Percentiles rank a stretch among this genome's conserved stretches.
Conservation (phyloP, 345 rosid genomes). For the Eucalyptus sp. region DNA sequence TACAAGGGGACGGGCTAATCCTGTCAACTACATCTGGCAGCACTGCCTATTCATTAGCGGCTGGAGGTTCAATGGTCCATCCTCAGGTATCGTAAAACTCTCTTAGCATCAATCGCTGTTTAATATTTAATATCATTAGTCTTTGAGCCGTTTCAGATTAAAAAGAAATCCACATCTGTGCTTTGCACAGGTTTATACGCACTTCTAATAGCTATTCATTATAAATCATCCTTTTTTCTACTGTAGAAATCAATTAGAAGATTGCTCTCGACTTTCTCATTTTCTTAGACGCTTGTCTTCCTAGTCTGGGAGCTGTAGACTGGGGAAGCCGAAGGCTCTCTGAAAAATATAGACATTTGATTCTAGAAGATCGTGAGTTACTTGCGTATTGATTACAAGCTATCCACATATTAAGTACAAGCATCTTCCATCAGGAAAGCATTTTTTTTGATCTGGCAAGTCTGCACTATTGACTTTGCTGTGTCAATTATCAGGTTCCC, state of each 20-base stretch:
- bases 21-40: slow-evolving; percentile 96
- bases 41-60: slow-evolving; percentile 98
- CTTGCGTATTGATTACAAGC: background rate
- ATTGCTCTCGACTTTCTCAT: background rate
- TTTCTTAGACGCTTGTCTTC: background rate
- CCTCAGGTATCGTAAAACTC: slow-evolving; percentile 52
- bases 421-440: background rate
- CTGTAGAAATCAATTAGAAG: background rate
- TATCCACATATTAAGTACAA: background rate
- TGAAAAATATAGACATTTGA: background rate
- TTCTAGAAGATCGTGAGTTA: background rate
- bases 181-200: background rate
- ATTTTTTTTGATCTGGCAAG: background rate
- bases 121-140: background rate
- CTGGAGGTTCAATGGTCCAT: slow-evolving; percentile 99
- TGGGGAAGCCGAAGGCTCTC: background rate
- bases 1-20: slow-evolving; percentile 96
- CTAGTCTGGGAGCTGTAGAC: background rate
- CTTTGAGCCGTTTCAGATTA: background rate
- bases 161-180: background rate
- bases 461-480: background rate
- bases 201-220: background rate
- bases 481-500: slow-evolving; percentile 49
- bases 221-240: background rate
- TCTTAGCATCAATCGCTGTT: background rate